Evolutionary conservation across 371 early-diverging fungal species (phyloP), one percentile per base, ranked within the genome.

Genomic region (Umbelopsis sp.): DNA sequence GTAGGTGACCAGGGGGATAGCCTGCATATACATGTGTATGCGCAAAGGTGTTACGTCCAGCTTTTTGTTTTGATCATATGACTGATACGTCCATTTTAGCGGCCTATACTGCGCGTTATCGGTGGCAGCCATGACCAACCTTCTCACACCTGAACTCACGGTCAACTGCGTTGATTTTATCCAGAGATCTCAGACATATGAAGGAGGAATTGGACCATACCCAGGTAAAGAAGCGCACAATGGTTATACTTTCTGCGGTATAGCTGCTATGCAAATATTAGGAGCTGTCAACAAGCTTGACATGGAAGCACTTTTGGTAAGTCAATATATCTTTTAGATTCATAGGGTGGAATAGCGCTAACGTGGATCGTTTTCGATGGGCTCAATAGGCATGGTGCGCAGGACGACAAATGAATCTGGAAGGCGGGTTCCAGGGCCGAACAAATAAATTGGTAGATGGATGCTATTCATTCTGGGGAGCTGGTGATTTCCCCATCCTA

Each of bases 381-480:
- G 6, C 8, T 24, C 22, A 20, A 62, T 72, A 86, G 88, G 72
- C 79, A 65, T 99, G 98, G 97, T 84, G 92, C 44, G 74, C 76
- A 11, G 77, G 75, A 11, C 81, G 96, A 41, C 99, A 99, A 77
- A 92, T 98, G 94, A 73, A 72, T 18, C 67, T 95, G 29, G 97
- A 96, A 79, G 98, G 98, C 35, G 99, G 99, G 14, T 98, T 98
- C 69, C 94, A 93, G 67, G 99, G 99, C 16, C 85, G 99, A 50
- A 92, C 96, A 3, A 98, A 99, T 80, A 99, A 99, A 74, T 83
- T 97, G 1, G 98, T 98, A 0, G 99, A 99, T 78, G 97, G 97
- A 0, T 99, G 99, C 74, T 99, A 99, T 77, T 92, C 96, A 0
- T 96, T 95, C 76, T 99, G 99, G 99, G 88, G 93, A 29, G 98